A percentile compares a stretch with the other conserved stretches of the same genome.
phyloP scores from a whole-genome alignment of 306 rosid genomes.

The Cajanus cajan region DNA sequence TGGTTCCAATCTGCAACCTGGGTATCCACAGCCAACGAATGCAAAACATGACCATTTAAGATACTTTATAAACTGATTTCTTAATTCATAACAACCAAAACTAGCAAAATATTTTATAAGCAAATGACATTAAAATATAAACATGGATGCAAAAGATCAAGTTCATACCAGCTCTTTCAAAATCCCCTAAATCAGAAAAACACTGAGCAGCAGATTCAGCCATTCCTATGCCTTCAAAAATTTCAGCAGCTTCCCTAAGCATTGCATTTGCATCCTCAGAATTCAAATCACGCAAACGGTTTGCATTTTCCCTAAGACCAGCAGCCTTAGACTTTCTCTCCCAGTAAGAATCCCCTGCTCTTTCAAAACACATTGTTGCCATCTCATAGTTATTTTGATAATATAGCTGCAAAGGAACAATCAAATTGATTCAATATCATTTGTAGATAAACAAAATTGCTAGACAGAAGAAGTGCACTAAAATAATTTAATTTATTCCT shows the following conservation, averaged over 20 bases:
- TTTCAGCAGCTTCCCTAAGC: constrained; percentile 76
- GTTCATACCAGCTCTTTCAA: constrained; percentile 65
- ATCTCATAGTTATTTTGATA: constrained; percentile 60
- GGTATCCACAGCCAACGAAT: not conserved
- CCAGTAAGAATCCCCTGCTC: constrained; percentile 71
- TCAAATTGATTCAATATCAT: not conserved
- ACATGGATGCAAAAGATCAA: not conserved
- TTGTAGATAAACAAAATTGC: not conserved
- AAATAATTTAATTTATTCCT: not conserved
- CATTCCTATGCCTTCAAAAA: constrained; percentile 65
- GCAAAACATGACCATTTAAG: not conserved
- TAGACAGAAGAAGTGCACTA: not conserved
- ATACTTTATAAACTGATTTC: not conserved
- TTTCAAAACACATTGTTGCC: constrained; percentile 82
- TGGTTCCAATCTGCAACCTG: not conserved
- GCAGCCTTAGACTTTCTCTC: constrained; percentile 70
- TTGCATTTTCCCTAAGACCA: constrained; percentile 61
- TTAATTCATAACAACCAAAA: not conserved
- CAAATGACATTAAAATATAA: not conserved
- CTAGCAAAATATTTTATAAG: not conserved
- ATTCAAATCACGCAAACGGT: constrained; percentile 40
- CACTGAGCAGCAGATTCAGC: constrained; percentile 65
- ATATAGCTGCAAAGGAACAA: constrained; percentile 48
- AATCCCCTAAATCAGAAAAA: constrained; percentile 63
- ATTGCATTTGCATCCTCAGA: constrained; percentile 50